Percentiles rank a stretch among this genome's conserved stretches.
Conservation (phyloP, 108 stramenopile species). For the Cylindrotheca fusiformis region DNA sequence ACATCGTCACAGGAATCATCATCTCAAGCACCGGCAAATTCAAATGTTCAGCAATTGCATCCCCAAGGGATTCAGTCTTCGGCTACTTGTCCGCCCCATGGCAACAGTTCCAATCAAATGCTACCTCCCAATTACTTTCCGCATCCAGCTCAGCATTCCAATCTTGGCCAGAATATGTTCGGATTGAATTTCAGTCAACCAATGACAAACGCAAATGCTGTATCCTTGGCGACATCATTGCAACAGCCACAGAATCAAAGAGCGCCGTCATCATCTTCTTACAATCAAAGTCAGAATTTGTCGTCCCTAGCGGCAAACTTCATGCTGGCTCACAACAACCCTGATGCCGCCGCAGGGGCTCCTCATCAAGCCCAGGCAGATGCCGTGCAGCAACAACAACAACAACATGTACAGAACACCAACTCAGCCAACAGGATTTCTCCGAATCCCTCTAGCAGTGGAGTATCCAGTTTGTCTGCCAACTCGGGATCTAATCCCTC, state of each 20-base stretch:
- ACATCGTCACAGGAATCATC: neutral
- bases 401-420: neutral
- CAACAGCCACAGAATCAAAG: neutral
- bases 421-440: neutral
- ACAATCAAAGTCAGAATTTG: conserved; percentile 1
- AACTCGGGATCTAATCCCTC: neutral
- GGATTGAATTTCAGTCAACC: neutral
- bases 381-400: conserved; percentile 1
- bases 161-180: neutral
- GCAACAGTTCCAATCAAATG: no score
- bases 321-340: conserved; percentile 18
- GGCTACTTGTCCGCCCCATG: conserved; percentile 20
- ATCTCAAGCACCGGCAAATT: neutral
- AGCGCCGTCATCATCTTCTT: neutral
- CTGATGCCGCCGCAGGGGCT: neutral
- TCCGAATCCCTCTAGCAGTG: neutral
- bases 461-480: neutral
- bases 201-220: neutral
- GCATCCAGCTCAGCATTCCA: neutral
- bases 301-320: conserved; percentile 19
- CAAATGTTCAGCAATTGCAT: conserved; percentile 8
- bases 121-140: neutral
- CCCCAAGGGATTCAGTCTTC: conserved; percentile 32
- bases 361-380: neutral
- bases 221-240: conserved; percentile 1